Conservation (phyloP, 2,329 filamentous ascomycete genomes). For the Phyllosticta citriasiana region DNA sequence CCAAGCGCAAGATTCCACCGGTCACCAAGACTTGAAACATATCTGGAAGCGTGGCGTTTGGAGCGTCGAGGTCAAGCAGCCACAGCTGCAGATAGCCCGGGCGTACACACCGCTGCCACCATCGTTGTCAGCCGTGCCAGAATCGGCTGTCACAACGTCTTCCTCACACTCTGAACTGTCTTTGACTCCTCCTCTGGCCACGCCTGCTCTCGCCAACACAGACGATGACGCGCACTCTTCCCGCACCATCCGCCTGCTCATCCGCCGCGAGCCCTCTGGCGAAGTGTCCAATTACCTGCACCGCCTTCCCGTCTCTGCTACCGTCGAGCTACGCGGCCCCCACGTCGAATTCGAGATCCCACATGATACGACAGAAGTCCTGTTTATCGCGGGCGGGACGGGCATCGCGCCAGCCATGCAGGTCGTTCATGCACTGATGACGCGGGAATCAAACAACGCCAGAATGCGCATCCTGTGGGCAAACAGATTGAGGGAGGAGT, state of each 20-base stretch:
- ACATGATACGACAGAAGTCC: constrained; percentile 44
- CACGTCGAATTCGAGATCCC: constrained; percentile 57
- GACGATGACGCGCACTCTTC: constrained; percentile 19
- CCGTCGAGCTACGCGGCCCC: constrained; percentile 70
- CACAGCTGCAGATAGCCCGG: constrained; percentile 81
- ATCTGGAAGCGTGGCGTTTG: constrained; percentile 59
- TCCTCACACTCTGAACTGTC: background rate
- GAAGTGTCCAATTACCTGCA: constrained; percentile 81
- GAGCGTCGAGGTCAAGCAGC: constrained; percentile 91
- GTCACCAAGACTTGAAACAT: constrained; percentile 17
- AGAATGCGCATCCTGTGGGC: constrained; percentile 75
- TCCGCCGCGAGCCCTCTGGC: constrained; percentile 67
- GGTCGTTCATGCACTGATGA: constrained; percentile 53
- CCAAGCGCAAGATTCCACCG: constrained; percentile 29
- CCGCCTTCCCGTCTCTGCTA: constrained; percentile 49
- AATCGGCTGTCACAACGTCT: background rate
- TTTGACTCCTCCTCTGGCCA: background rate
- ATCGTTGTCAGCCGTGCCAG: background rate
- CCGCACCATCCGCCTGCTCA: constrained; percentile 44
- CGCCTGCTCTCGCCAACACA: constrained; percentile 9
- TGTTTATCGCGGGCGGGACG: constrained; percentile 88
- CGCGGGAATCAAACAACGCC: constrained; percentile 17
- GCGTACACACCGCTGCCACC: constrained; percentile 83
- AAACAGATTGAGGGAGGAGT: constrained; percentile 57
- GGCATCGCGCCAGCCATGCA: constrained; percentile 87